Evolutionary conservation across 1,284 basidiomycete genomes (phyloP).

Genomic region (Marasmius sp.): DNA sequence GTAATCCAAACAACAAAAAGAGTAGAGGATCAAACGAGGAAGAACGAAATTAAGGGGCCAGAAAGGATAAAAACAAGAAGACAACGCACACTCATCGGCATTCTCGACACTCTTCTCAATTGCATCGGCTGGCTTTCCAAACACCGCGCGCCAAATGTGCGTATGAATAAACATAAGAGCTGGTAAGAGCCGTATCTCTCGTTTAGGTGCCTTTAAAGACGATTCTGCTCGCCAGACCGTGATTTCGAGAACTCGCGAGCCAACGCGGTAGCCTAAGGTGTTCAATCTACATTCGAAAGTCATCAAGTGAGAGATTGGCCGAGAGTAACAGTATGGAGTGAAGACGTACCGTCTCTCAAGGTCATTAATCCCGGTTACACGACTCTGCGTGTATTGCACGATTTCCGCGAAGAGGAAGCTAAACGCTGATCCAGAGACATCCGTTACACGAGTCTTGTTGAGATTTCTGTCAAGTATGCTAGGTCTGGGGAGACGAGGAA

Average conservation of each 20-base stretch:
- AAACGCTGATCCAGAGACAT: conserved; percentile 83
- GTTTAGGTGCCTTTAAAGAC: conserved; percentile 77
- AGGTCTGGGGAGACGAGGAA: conserved; percentile 32
- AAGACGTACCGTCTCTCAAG: conserved; percentile 74
- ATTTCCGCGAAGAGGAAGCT: conserved; percentile 91
- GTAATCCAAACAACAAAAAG: no score
- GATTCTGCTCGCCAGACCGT: conserved; percentile 74
- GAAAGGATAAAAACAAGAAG: conserved; percentile 4
- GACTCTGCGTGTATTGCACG: conserved; percentile 92
- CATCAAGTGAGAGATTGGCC: neutral
- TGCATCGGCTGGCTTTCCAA: conserved; percentile 91
- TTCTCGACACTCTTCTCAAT: conserved; percentile 96
- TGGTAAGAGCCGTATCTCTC: conserved; percentile 86
- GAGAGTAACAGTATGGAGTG: conserved; percentile 3
- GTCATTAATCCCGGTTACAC: conserved; percentile 92
- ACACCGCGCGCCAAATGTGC: conserved; percentile 92
- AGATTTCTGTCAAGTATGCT: conserved; percentile 85
- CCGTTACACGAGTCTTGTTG: conserved; percentile 78
- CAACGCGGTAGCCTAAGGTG: conserved; percentile 87
- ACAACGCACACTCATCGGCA: conserved; percentile 84
- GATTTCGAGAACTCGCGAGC: conserved; percentile 78
- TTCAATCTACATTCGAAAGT: conserved; percentile 64
- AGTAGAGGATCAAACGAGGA: no score
- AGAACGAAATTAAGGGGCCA: neutral
- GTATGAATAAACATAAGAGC: conserved; percentile 91